Evolutionary conservation across 768 basidiomycete species (phyloP).

Genomic region (Termitomyces sp.): DNA sequence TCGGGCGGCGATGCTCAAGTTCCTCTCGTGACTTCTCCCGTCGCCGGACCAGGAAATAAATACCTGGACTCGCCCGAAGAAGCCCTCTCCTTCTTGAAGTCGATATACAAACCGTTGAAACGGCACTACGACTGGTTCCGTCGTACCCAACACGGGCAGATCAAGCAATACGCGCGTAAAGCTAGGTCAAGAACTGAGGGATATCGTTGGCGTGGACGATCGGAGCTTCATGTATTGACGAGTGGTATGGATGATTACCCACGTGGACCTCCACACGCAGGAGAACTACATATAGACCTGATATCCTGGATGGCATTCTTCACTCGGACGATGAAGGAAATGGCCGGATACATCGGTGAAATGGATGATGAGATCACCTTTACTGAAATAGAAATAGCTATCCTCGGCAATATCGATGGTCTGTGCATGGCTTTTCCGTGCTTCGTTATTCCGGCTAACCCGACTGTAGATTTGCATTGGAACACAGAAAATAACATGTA

Average conservation of each 20-base stretch:
- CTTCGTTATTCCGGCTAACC: not conserved
- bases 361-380: constrained; percentile 79
- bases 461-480: constrained; percentile 80
- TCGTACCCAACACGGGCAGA: constrained; percentile 87
- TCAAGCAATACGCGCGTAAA: constrained; percentile 82
- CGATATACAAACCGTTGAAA: constrained; percentile 79
- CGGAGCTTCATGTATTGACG: constrained; percentile 81
- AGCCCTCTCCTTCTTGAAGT: constrained; percentile 64
- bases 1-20: constrained; percentile 44
- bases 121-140: constrained; percentile 97
- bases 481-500: constrained; percentile 87
- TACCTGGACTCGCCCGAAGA: constrained; percentile 56
- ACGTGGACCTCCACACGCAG: constrained; percentile 80
- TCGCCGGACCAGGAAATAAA: constrained; percentile 26
- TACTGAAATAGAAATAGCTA: constrained; percentile 70
- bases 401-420: constrained; percentile 82
- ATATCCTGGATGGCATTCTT: constrained; percentile 98
- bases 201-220: constrained; percentile 92
- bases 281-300: constrained; percentile 90
- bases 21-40: constrained; percentile 29
- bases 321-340: constrained; percentile 86
- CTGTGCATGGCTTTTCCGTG: constrained; percentile 20
- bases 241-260: constrained; percentile 98
- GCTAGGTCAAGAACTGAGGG: constrained; percentile 86
- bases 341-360: constrained; percentile 84